Percentiles rank a stretch among this genome's conserved stretches.
These are phyloP conservation scores for Colletotrichum sp. DNA, from an alignment of 2,329 filamentous ascomycete species.

Conservation along the genomic window DNA sequence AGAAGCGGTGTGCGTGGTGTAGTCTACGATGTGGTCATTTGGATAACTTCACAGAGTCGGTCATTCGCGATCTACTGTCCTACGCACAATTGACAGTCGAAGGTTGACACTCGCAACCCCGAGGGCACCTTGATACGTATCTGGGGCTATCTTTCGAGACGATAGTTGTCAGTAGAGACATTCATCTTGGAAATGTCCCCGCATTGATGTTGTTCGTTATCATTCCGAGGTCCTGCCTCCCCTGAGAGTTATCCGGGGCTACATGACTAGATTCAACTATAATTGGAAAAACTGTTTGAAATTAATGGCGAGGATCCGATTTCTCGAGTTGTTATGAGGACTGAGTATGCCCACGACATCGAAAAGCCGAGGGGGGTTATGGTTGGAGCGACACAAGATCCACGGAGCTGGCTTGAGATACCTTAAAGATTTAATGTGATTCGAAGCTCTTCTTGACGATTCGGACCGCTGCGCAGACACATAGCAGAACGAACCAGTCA, in stretches of 20 bases:
- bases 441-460: no score
- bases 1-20: not conserved
- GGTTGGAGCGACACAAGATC: not conserved
- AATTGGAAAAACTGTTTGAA: not conserved
- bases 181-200: not conserved
- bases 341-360: not conserved
- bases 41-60: not conserved
- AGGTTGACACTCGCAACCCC: not conserved
- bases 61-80: not conserved
- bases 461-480: no score
- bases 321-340: not conserved
- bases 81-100: accelerated
- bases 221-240: not conserved
- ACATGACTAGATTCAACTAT: not conserved
- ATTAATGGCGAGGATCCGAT: accelerated
- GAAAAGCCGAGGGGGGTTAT: not conserved
- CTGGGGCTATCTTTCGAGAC: accelerated
- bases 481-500: not conserved
- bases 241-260: not conserved
- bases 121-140: not conserved
- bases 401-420: no score
- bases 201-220: not conserved
- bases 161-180: not conserved
- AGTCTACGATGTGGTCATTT: not conserved
- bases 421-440: accelerated